Conservation (phyloP, 345 rosid species). For the Gossypium raimondii region DNA sequence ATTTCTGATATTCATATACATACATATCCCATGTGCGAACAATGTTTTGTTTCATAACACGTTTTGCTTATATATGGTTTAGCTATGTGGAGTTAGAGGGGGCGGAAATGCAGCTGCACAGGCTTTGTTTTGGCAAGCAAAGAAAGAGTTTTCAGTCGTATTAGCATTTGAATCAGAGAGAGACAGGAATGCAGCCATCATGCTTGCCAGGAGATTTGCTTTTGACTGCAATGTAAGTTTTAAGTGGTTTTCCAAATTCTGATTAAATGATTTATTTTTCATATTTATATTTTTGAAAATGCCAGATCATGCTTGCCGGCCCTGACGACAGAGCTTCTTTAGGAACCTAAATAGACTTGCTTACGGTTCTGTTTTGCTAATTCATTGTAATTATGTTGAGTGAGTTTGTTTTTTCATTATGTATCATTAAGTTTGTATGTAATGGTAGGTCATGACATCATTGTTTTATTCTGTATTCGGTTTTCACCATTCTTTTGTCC, state of each 20-base stretch:
- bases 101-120: conserved; percentile 97
- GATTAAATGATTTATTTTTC: background rate
- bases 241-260: conserved; percentile 25
- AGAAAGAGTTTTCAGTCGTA: conserved; percentile 64
- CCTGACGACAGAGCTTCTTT: conserved; percentile 53
- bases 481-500: conserved; percentile 15
- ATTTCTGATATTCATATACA: background rate
- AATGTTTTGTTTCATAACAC: conserved; percentile 6
- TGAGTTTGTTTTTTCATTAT: conserved; percentile 12
- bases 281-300: conserved; percentile 10
- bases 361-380: conserved; percentile 12
- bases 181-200: conserved; percentile 83
- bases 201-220: conserved; percentile 94
- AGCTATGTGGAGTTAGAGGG: conserved; percentile 98
- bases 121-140: conserved; percentile 89
- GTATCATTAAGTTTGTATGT: conserved; percentile 39
- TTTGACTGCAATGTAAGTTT: conserved; percentile 97
- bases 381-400: conserved; percentile 40
- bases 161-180: conserved; percentile 86
- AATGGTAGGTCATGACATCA: conserved; percentile 24
- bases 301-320: conserved; percentile 55
- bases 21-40: background rate
- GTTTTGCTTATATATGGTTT: conserved; percentile 15
- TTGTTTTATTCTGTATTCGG: conserved; percentile 19
- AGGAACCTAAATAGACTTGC: conserved; percentile 22